phyloP scores from a whole-genome alignment of 495 filamentous ascomycete species.

The Delitschia confertaspora region DNA sequence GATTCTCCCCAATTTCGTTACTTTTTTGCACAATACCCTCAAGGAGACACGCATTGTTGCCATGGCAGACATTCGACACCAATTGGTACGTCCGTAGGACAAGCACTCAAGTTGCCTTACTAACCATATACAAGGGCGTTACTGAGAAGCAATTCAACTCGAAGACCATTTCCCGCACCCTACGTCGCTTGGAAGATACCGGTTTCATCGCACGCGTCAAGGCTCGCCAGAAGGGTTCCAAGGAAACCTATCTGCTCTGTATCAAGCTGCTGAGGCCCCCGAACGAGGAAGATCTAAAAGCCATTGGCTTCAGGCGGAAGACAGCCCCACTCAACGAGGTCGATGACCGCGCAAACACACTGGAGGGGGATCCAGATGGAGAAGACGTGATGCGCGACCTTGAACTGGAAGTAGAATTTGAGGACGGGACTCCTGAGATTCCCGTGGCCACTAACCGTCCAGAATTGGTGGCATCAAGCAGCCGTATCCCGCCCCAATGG shows the following conservation, averaged over 20 bases:
- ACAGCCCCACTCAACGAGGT: neutral
- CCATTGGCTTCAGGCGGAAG: conserved; percentile 33
- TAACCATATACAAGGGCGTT: conserved; percentile 14
- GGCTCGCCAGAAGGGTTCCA: conserved; percentile 45
- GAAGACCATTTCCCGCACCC: conserved; percentile 5
- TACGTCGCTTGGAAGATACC: conserved; percentile 51
- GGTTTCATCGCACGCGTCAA: conserved; percentile 60
- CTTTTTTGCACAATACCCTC: conserved; percentile 15
- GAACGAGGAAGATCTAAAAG: conserved; percentile 52
- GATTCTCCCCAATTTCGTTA: conserved; percentile 16
- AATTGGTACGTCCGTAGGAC: conserved; percentile 7
- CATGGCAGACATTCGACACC: conserved; percentile 10
- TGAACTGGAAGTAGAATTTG: conserved; percentile 20
- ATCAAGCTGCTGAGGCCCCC: conserved; percentile 70
- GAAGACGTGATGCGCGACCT: conserved; percentile 24
- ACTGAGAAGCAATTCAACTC: conserved; percentile 6
- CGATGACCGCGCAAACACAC: conserved; percentile 1
- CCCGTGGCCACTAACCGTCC: no score
- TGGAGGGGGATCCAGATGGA: conserved; percentile 31
- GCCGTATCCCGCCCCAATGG: conserved; percentile 47
- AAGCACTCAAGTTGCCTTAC: neutral
- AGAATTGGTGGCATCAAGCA: conserved; percentile 19
- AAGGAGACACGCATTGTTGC: conserved; percentile 16
- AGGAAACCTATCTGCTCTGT: conserved; percentile 44
- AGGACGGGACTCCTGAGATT: no score